A percentile compares a stretch with the other conserved stretches of the same genome.
Evolutionary conservation across 345 rosid species (phyloP).

Genomic region (Rhodamnia argentea): DNA sequence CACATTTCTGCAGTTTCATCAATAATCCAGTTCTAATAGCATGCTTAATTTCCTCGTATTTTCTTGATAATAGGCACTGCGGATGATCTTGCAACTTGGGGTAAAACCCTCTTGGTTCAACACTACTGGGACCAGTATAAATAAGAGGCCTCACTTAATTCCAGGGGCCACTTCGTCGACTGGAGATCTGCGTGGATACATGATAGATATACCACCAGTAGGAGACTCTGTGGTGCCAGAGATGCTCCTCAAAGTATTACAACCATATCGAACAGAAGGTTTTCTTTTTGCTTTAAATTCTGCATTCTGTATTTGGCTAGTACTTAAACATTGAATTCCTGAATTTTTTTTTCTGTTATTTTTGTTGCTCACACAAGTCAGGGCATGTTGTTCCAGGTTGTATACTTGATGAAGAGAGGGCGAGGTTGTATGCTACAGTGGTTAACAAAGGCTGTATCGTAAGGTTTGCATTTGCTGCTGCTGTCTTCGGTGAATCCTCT

Average conservation of each 20-base stretch:
- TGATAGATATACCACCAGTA: conserved; percentile 65
- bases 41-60: background rate
- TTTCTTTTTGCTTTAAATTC: background rate
- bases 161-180: conserved; percentile 58
- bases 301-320: background rate
- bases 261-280: conserved; percentile 89
- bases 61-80: conserved; percentile 48
- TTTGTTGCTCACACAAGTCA: background rate
- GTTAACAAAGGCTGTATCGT: conserved; percentile 72
- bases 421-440: conserved; percentile 70
- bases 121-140: conserved; percentile 56
- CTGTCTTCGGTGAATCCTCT: conserved; percentile 78
- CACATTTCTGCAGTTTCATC: background rate
- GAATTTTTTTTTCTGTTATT: background rate
- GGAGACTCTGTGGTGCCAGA: conserved; percentile 96
- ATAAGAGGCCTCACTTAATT: conserved; percentile 69
- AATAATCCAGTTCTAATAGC: background rate
- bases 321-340: background rate
- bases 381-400: conserved; percentile 37
- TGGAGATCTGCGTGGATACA: conserved; percentile 78
- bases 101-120: conserved; percentile 96
- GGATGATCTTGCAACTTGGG: conserved; percentile 94
- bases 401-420: conserved; percentile 83
- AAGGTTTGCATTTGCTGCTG: conserved; percentile 96
- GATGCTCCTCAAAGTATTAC: conserved; percentile 91